These are phyloP conservation scores for Adiantum capillusveneris DNA, from an alignment of 75 land plant genomes.

Conservation along the genomic window DNA sequence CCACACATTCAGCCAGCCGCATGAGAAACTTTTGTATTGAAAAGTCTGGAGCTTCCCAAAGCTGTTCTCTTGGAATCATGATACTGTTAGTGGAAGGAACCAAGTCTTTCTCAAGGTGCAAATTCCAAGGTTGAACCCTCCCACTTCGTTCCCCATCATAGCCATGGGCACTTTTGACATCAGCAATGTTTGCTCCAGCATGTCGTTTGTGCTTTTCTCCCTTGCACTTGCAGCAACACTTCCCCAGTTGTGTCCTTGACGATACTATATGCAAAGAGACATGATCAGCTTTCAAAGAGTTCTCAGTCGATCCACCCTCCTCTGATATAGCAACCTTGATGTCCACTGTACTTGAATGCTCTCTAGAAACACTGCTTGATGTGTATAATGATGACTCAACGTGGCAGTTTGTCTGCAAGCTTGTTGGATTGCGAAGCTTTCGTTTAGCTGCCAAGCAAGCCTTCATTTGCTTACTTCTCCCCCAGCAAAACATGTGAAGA, in stretches of 20 bases:
- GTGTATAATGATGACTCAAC: background rate
- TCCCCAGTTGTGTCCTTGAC: background rate
- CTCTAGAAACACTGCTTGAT: background rate
- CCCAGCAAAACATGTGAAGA: background rate
- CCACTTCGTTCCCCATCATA: background rate
- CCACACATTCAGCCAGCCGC: conserved; percentile 27
- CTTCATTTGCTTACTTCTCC: background rate
- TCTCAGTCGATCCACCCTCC: background rate
- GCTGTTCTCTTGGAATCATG: background rate
- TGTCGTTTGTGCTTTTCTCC: background rate
- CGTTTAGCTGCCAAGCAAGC: background rate
- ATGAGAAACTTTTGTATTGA: conserved; percentile 21
- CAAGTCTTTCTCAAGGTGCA: background rate
- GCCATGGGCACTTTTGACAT: background rate
- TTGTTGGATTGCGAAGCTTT: background rate
- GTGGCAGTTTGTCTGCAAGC: background rate
- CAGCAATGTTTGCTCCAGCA: background rate
- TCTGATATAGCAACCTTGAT: conserved; percentile 2
- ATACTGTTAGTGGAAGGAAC: background rate
- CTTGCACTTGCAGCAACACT: conserved; percentile 1
- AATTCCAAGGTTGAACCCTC: background rate
- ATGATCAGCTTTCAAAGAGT: no score
- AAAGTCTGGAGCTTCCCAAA: conserved; percentile 1
- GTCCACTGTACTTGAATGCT: background rate
- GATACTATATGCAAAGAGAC: background rate